Evolutionary conservation across 2,329 filamentous ascomycete species (phyloP).

Genomic region (Ascosphaera aggregata): DNA sequence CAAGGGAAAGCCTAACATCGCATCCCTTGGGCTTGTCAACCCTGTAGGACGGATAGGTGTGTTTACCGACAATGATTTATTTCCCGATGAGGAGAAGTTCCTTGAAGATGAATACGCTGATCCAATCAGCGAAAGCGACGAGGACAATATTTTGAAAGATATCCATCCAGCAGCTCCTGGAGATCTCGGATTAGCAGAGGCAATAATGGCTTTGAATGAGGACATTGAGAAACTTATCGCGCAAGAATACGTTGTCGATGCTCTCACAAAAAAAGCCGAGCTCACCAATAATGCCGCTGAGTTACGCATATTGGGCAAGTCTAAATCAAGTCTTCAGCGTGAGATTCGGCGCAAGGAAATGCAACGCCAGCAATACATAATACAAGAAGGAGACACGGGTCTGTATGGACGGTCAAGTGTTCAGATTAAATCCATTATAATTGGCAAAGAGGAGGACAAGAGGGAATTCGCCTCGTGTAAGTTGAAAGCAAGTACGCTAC

Average conservation of each 20-base stretch:
- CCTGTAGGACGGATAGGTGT: slow-evolving; percentile 73
- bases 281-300: slow-evolving; percentile 93
- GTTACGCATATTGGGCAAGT: slow-evolving; percentile 75
- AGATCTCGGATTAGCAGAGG: slow-evolving; percentile 79
- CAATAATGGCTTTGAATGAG: slow-evolving; percentile 64
- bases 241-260: slow-evolving; percentile 80
- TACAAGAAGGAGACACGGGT: slow-evolving; percentile 95
- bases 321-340: slow-evolving; percentile 73
- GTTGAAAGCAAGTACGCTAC: slow-evolving; percentile 10
- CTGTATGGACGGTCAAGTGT: slow-evolving; percentile 79
- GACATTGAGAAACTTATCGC: slow-evolving; percentile 76
- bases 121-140: slow-evolving; percentile 30
- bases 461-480: slow-evolving; percentile 73
- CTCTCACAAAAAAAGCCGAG: slow-evolving; percentile 79
- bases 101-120: slow-evolving; percentile 71
- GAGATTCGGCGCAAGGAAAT: slow-evolving; percentile 88
- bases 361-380: slow-evolving; percentile 86
- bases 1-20: slow-evolving; percentile 58
- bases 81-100: slow-evolving; percentile 68
- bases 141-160: slow-evolving; percentile 47
- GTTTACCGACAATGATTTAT: slow-evolving; percentile 82
- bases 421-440: slow-evolving; percentile 77
- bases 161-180: slow-evolving; percentile 89
- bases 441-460: slow-evolving; percentile 76
- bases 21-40: slow-evolving; percentile 76